Evolutionary conservation across 2,329 filamentous ascomycete genomes (phyloP), one percentile per base, ranked within the genome.

Genomic region (Colletotrichum theobromicola): DNA sequence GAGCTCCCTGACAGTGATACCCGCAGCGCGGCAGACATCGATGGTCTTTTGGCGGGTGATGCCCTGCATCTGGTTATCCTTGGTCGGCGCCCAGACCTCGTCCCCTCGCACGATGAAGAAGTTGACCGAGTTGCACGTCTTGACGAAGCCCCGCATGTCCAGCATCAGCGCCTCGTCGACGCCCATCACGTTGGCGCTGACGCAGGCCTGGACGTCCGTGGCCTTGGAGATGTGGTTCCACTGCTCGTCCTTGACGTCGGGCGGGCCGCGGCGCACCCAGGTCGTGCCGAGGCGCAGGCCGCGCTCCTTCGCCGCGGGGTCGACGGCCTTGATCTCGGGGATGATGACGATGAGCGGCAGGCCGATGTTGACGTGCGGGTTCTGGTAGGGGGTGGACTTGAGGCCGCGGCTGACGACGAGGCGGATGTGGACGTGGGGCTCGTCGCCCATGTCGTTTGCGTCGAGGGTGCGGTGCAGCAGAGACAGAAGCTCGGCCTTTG

Each of bases 171-270:
- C 80, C 68, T 81, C 80, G 65, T 81, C 80, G 7, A 81, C 80
- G 16, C 77, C 78, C 80, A 81, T 81, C 10, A 79, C 70, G 57
- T 80, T 80, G 57, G 80, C 80, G 55, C 76, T 77, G 64, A 81
- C 79, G 64, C 80, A 81, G 3, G 80, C 80, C 57, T 81, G 79
- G 10, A 81, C 79, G 42, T 81, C 80, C 0, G 80, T 81, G n/a
- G 79, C 80, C 42, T 81, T 81, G 57, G 79, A 80, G 46, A 81
- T 80, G 75, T 81, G 80, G 50, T 81, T 81, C 80, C 80, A 81
- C 70, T 79, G 78, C 75, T 81, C 80, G 62, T 81, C 80, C 62
- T 81, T 81, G 64, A 81, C 80, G 58, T 81, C 80, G 2, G 80
- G 80, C 9, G 80, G 79, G 3, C 80, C 80, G 4, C 80, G 79